These are phyloP conservation scores for Psilocybe cubensis DNA, from an alignment of 768 basidiomycete genomes.

Conservation along the genomic window DNA sequence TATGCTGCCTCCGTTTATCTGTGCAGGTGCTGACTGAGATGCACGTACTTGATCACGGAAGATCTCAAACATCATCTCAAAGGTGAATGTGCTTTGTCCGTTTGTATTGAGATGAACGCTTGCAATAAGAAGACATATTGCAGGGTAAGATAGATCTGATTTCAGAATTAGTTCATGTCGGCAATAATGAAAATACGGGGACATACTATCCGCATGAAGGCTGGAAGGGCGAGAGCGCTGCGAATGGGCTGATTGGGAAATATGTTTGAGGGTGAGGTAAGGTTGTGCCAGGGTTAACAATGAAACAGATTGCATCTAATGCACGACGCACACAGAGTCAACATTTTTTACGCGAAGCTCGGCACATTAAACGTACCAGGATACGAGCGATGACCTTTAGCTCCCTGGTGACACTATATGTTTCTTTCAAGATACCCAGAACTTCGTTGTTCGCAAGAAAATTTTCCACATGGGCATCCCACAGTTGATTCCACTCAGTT, in stretches of 20 bases:
- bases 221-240: conserved; percentile 66
- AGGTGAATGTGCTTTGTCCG: conserved; percentile 83
- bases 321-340: background rate
- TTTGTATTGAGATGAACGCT: conserved; percentile 74
- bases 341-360: no score
- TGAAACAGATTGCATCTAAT: conserved; percentile 46
- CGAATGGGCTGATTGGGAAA: conserved; percentile 44
- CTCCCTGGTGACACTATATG: conserved; percentile 65
- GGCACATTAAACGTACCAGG: conserved; percentile 51
- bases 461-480: conserved; percentile 58
- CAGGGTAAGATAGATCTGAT: conserved; percentile 76
- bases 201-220: conserved; percentile 57
- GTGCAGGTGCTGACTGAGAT: conserved; percentile 74
- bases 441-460: conserved; percentile 57
- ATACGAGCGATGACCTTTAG: conserved; percentile 59
- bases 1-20: conserved; percentile 73
- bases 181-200: background rate
- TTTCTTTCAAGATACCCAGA: conserved; percentile 52
- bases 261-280: conserved; percentile 48
- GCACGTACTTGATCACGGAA: conserved; percentile 78
- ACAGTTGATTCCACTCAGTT: conserved; percentile 64
- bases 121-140: conserved; percentile 85
- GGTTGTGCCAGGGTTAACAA: conserved; percentile 55
- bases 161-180: background rate
- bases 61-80: conserved; percentile 86